Percentiles rank a stretch among this genome's conserved stretches.
Conservation (phyloP, 306 rosid species). For the Nissolia schottii region DNA sequence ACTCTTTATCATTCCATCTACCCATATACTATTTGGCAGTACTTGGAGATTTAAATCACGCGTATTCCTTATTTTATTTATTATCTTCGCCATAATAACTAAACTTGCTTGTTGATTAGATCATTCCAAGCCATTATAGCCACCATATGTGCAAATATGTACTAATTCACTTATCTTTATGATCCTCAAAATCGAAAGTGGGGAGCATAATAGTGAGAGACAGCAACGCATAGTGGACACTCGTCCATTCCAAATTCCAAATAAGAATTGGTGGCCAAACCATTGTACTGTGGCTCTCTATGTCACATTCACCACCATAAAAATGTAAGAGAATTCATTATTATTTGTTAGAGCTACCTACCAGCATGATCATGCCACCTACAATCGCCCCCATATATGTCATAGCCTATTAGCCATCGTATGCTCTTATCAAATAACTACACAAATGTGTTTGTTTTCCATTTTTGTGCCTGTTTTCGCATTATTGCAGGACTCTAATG, state of each 20-base stretch:
- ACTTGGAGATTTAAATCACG: not conserved
- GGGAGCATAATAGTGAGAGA: not conserved
- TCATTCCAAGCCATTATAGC: not conserved
- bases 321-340: too few species aligned
- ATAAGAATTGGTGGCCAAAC: not conserved
- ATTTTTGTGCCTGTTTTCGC: too few species aligned
- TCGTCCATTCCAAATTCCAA: not conserved
- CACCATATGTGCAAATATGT: not conserved
- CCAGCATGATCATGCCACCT: too few species aligned
- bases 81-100: not conserved
- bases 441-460: too few species aligned
- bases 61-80: not conserved
- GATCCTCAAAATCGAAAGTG: not conserved
- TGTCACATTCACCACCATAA: too few species aligned
- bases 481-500: too few species aligned
- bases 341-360: too few species aligned
- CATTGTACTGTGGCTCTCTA: not conserved
- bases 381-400: too few species aligned
- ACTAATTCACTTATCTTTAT: not conserved
- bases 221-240: conserved; percentile 1
- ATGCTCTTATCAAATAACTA: too few species aligned
- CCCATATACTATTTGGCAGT: not conserved
- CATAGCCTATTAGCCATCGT: too few species aligned
- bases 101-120: not conserved
- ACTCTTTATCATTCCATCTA: too few species aligned